Percentiles rank a stretch among this genome's conserved stretches.
These are phyloP conservation scores for Heliamphora exappendiculata DNA, from an alignment of 148 eudicot species.

Conservation along the genomic window DNA sequence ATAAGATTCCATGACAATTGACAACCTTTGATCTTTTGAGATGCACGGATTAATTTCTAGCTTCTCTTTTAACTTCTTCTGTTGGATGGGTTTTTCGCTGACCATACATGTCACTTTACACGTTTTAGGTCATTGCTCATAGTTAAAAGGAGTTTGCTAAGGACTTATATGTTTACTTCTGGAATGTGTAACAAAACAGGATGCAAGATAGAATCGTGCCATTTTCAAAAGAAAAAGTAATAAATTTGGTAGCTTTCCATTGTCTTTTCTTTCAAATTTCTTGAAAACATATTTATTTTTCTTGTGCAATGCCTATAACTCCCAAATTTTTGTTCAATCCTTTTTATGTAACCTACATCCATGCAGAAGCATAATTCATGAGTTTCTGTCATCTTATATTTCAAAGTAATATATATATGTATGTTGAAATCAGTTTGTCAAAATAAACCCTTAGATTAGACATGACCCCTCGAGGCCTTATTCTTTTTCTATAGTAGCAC, in stretches of 20 bases:
- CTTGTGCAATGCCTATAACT: not conserved
- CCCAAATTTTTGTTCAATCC: not conserved
- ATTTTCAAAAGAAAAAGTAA: not conserved
- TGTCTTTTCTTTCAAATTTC: not conserved
- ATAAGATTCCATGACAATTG: not conserved
- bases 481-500: too few relatives aligned
- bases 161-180: not conserved
- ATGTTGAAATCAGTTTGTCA: too few relatives aligned
- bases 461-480: too few relatives aligned
- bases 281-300: not conserved
- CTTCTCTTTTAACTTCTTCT: not conserved
- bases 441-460: too few relatives aligned
- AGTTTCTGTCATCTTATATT: not conserved
- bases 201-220: not conserved
- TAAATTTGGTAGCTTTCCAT: not conserved
- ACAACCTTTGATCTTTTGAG: not conserved
- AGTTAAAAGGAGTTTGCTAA: not conserved
- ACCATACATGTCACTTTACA: too few relatives aligned
- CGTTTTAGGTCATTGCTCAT: not conserved
- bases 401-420: too few relatives aligned
- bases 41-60: not conserved
- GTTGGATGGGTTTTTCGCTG: not conserved
- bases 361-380: not conserved
- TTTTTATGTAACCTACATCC: not conserved
- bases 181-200: not conserved